A percentile compares a stretch with the other conserved stretches of the same genome.
Conservation (phyloP, 225 moss, liverwort and hornwort species). For the Bryoerythrophyllum caledonicum region DNA sequence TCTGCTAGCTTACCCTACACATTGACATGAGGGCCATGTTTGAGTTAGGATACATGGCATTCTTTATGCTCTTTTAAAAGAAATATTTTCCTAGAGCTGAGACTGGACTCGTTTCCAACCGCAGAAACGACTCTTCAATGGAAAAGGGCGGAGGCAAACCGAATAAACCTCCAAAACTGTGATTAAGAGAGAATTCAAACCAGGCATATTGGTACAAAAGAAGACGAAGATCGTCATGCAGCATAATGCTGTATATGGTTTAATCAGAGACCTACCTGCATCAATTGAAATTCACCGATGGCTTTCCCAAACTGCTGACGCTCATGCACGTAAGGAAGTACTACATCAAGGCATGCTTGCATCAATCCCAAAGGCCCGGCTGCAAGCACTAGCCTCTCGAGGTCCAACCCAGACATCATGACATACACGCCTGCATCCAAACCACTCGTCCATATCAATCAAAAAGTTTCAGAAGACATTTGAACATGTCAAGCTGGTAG, state of each 20-base stretch:
- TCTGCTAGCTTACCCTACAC: conserved; percentile 94
- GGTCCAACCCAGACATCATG: conserved; percentile 98
- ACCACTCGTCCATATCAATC: conserved; percentile 14
- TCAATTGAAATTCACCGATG: conserved; percentile 97
- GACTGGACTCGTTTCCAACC: conserved; percentile 2
- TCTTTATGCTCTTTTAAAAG: not conserved
- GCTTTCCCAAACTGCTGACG: conserved; percentile 92
- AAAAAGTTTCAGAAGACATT: not conserved
- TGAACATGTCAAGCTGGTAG: not conserved
- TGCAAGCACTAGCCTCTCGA: conserved; percentile 93
- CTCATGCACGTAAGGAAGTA: conserved; percentile 90
- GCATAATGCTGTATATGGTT: not conserved
- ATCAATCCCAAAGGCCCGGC: conserved; percentile 95
- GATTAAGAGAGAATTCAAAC: not conserved
- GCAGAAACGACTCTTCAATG: conserved; percentile 15
- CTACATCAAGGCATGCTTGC: conserved; percentile 97
- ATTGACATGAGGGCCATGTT: conserved; percentile 23
- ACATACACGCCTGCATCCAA: conserved; percentile 88
- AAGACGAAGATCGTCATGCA: not conserved
- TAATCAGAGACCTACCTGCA: conserved; percentile 62
- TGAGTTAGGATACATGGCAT: conserved; percentile 4
- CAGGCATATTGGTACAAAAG: not conserved
- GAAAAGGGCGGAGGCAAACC: not conserved
- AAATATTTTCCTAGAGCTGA: not conserved
- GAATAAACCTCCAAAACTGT: conserved; percentile 15